Evolutionary conservation across 352 stramenopile species (phyloP).

Genomic region (Pythium utonaiense): DNA sequence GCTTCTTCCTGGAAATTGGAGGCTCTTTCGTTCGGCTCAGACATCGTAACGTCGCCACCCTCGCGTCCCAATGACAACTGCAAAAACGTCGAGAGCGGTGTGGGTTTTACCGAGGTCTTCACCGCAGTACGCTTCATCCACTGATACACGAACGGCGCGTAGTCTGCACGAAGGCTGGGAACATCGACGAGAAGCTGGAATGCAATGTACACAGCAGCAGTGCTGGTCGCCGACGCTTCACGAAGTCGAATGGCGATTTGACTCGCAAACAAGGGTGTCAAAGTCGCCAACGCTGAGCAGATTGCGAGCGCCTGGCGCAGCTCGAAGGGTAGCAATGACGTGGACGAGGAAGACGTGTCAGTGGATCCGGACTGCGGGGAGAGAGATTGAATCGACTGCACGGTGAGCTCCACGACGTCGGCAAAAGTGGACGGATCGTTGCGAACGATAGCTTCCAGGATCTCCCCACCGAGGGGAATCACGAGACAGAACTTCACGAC

Average conservation of each 20-base stretch:
- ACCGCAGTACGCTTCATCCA: slow-evolving; percentile 25
- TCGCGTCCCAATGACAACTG: slow-evolving; percentile 9
- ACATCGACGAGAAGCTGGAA: slow-evolving; percentile 25
- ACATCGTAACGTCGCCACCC: slow-evolving; percentile 2
- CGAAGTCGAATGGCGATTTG: slow-evolving; percentile 14
- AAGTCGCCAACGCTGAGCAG: slow-evolving; percentile 31
- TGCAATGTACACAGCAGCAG: slow-evolving; percentile 12
- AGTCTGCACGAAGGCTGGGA: slow-evolving; percentile 10
- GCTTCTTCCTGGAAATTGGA: slow-evolving; percentile 19
- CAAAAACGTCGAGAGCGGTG: slow-evolving; percentile 18
- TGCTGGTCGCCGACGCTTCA: slow-evolving; percentile 2
- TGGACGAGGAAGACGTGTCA: not conserved
- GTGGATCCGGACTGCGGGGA: not conserved
- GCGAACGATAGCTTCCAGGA: slow-evolving; percentile 41
- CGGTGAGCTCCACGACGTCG: slow-evolving; percentile 35
- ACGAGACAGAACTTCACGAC: slow-evolving; percentile 24
- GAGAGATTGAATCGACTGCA: slow-evolving; percentile 25
- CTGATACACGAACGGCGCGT: slow-evolving; percentile 42
- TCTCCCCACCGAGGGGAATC: slow-evolving; percentile 35
- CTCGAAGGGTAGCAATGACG: slow-evolving; percentile 18
- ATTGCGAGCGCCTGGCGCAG: slow-evolving; percentile 19
- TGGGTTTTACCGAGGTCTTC: not conserved
- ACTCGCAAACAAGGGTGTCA: slow-evolving; percentile 38
- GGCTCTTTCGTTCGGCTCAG: not conserved
- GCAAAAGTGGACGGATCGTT: slow-evolving; percentile 48